phyloP scores from a whole-genome alignment of 805 yeast genomes.

The Kazachstania kunashirensis region DNA sequence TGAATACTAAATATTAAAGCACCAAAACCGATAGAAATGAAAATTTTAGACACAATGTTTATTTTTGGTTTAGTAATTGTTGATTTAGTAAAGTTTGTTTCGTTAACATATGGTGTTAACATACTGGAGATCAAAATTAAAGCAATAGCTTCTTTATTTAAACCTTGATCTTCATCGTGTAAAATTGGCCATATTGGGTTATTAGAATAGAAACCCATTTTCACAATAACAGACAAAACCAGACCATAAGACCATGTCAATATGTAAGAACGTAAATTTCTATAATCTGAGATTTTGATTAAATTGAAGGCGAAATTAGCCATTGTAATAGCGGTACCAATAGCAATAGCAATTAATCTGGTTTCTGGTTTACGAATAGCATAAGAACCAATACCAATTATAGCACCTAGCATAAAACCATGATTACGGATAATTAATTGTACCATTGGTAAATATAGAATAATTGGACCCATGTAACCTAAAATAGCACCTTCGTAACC shows the following conservation, averaged over 20 bases:
- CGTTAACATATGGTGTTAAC: slow-evolving; percentile 41
- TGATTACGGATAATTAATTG: slow-evolving; percentile 21
- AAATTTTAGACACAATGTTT: slow-evolving; percentile 11
- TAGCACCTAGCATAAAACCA: slow-evolving; percentile 37
- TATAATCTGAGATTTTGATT: slow-evolving; percentile 30
- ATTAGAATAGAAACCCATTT: slow-evolving; percentile 69
- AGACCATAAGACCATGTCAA: slow-evolving; percentile 46
- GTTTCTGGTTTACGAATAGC: slow-evolving; percentile 55
- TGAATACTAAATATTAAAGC: slow-evolving; percentile 61
- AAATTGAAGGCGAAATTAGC: slow-evolving; percentile 52
- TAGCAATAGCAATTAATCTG: slow-evolving; percentile 54
- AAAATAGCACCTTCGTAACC: slow-evolving; percentile 78
- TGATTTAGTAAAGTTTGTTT: slow-evolving; percentile 15
- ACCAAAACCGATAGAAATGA: slow-evolving; percentile 57
- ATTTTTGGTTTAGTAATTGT: slow-evolving; percentile 9
- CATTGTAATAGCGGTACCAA: slow-evolving; percentile 56
- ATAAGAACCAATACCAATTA: slow-evolving; percentile 71
- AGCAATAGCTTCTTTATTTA: slow-evolving; percentile 54
- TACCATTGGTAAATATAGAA: slow-evolving; percentile 39
- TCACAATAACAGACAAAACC: slow-evolving; percentile 60
- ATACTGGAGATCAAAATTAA: slow-evolving; percentile 43
- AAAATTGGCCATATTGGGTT: slow-evolving; percentile 96
- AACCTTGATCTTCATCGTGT: slow-evolving; percentile 79
- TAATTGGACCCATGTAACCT: slow-evolving; percentile 47
- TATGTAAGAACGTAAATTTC: slow-evolving; percentile 13